A percentile compares a stretch with the other conserved stretches of the same genome.
Conservation (phyloP, 257 asterid species). For the Nicotiana undulata region DNA sequence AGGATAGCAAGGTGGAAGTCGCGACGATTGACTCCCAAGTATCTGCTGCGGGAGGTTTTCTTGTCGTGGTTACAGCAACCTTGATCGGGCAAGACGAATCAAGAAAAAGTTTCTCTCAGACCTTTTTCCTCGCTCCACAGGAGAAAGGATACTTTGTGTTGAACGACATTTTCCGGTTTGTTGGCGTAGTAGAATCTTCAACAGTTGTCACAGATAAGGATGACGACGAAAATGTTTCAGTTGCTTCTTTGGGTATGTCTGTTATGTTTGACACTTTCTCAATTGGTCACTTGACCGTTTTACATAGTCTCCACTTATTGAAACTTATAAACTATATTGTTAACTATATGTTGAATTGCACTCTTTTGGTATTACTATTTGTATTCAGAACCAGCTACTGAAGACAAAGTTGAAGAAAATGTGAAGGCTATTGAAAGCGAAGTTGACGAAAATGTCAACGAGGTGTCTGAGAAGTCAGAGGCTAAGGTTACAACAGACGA, state of each 20-base stretch:
- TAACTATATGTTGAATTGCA: background rate
- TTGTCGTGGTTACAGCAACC: slow-evolving; percentile 43
- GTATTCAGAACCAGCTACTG: background rate
- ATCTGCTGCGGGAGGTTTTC: slow-evolving; percentile 37
- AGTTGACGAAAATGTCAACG: background rate
- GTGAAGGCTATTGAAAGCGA: background rate
- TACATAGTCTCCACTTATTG: too few species aligned
- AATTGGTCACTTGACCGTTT: background rate
- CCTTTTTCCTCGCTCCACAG: slow-evolving; percentile 56
- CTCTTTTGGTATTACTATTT: background rate
- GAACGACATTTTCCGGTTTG: slow-evolving; percentile 46
- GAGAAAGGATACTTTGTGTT: slow-evolving; percentile 40
- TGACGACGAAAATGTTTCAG: background rate
- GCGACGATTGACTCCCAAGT: slow-evolving; percentile 32
- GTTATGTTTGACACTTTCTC: background rate
- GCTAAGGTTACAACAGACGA: background rate
- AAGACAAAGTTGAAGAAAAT: background rate
- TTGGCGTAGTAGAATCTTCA: background rate
- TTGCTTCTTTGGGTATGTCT: background rate
- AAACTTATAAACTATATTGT: background rate
- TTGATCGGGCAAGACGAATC: slow-evolving; percentile 17
- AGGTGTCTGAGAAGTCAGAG: background rate
- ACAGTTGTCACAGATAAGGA: slow-evolving; percentile 2
- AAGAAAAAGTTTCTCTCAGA: slow-evolving; percentile 36
- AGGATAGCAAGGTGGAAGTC: slow-evolving; percentile 24